Evolutionary conservation across 495 filamentous ascomycete species (phyloP).

Genomic region (Choiromyces venosus): DNA sequence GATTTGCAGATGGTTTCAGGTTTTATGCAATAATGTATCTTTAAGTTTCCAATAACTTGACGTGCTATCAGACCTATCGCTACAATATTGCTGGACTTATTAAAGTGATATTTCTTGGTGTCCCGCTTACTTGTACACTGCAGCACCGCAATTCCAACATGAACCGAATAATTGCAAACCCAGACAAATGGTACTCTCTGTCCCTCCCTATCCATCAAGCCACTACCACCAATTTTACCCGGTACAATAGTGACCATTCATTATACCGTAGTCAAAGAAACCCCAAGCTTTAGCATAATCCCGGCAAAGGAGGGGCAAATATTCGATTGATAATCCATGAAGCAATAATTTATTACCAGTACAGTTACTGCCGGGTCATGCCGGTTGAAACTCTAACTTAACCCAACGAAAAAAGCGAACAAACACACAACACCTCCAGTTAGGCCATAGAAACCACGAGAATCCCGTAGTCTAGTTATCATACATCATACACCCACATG

Average conservation of each 20-base stretch:
- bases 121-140: neutral
- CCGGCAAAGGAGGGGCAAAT: neutral
- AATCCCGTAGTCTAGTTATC: too few relatives aligned
- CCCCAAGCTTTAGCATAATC: neutral
- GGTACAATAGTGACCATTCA: neutral
- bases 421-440: neutral
- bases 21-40: neutral
- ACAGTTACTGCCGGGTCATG: neutral
- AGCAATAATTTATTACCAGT: too few relatives aligned
- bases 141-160: neutral
- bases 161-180: neutral
- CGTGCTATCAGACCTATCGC: too few relatives aligned
- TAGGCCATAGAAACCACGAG: neutral
- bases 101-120: neutral
- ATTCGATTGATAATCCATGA: conserved; percentile 1
- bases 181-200: too few relatives aligned
- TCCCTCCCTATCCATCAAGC: neutral
- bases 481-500: neutral
- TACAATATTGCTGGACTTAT: neutral
- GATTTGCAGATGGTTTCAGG: neutral
- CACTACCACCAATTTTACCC: neutral
- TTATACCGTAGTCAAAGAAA: neutral
- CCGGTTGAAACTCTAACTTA: neutral
- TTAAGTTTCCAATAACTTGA: neutral
- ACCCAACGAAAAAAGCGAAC: neutral